A percentile compares a stretch with the other conserved stretches of the same genome.
phyloP scores from a whole-genome alignment of 2,329 filamentous ascomycete genomes.

The Mollisiaceae sp. region DNA sequence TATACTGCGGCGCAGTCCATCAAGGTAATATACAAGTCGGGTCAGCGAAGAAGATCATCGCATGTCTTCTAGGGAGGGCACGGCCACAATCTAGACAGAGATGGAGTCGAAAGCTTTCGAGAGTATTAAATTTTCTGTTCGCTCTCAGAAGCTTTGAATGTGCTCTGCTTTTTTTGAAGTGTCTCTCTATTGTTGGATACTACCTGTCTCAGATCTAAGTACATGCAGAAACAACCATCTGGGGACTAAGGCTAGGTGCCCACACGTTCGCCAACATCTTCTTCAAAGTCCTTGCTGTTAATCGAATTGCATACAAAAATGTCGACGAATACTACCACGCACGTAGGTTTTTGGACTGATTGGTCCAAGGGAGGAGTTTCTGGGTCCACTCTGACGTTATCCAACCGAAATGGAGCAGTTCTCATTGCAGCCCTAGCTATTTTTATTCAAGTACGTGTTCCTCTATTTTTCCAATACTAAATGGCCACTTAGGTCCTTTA shows the following conservation, averaged over 20 bases:
- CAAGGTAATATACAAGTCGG: background rate
- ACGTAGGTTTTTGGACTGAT: slow-evolving; percentile 1
- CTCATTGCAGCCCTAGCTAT: slow-evolving; percentile 7
- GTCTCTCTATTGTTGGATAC: background rate
- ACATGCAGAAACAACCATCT: no score
- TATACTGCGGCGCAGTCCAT: background rate
- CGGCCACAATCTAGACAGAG: background rate
- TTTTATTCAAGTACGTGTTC: background rate
- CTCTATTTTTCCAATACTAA: background rate
- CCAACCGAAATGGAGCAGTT: slow-evolving; percentile 3
- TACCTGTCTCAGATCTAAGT: no score
- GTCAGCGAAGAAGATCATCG: background rate
- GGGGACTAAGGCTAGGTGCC: no score
- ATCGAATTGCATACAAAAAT: background rate
- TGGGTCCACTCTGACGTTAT: background rate
- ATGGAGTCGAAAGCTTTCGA: background rate
- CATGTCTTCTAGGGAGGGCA: background rate
- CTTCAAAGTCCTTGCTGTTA: no score
- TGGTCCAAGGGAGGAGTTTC: background rate
- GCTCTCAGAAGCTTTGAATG: background rate
- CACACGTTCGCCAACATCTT: no score
- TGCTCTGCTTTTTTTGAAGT: background rate
- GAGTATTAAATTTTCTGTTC: background rate
- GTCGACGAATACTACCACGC: background rate
- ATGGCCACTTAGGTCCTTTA: background rate